Evolutionary conservation across 2,329 filamentous ascomycete genomes (phyloP), one percentile per base, ranked within the genome.

Genomic region (Sphaerulina vaccinii): DNA sequence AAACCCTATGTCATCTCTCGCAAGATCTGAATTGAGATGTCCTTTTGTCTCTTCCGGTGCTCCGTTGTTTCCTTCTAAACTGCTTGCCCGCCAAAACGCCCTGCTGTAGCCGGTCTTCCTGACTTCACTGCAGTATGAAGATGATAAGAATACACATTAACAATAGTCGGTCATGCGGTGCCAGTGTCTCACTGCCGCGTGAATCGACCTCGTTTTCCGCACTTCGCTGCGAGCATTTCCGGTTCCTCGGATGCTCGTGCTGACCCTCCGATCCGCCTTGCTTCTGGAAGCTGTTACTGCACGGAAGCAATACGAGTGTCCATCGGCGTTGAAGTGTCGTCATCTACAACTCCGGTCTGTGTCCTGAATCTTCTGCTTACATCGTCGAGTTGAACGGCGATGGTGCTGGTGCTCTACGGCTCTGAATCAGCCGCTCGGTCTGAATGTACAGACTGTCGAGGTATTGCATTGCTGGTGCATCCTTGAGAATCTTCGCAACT

Each of bases 401-500:
- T 21, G 54, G 45, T 16, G 56, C 52, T 13, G 57, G 61, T 18
- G 51, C 60, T 44, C 62, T 56, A 23, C 65, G 59, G 38, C 63
- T 63, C 65, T 88, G 83, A 63, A 93, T 91, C 71, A 86, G 79
- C 69, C 81, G 81, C 73, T 93, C 89, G 45, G 88, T 93, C 63
- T 85, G 81, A 75, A 88, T 80, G 79, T 95, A 95, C 71, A 95
- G 77, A 69, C 79, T 79, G 73, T 92, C 87, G 65, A 93, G 77
- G 68, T 86, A 88, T 61, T 88, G 83, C 88, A 93, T 92, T 52
- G 89, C 88, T 58, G 81, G 79, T 38, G 87, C 85, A 73, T 95
- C 89, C 74, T 89, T 90, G 55, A 95, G 75, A 57, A 95, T 90
- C 71, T 90, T 92, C 54, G 88, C 87, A 54, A 95, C 89, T 71